Evolutionary conservation across 2,329 filamentous ascomycete genomes (phyloP).

Genomic region (Aureobasidium sp.): DNA sequence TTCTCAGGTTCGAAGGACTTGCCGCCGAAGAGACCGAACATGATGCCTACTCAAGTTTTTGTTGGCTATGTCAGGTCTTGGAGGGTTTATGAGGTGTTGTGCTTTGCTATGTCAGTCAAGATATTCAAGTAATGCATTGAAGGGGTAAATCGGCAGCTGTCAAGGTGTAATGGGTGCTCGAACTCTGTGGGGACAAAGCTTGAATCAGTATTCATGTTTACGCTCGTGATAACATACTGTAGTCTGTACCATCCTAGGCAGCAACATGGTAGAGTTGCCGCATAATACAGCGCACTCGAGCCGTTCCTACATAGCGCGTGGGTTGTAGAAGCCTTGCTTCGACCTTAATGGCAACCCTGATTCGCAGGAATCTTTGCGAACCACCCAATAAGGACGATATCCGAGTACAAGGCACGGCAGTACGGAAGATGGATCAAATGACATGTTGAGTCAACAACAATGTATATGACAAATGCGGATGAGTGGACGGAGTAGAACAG

Average conservation of each 20-base stretch:
- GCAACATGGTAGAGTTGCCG: too few relatives aligned
- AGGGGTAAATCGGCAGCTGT: neutral
- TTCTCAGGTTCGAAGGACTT: conserved; percentile 27
- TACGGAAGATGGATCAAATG: too few relatives aligned
- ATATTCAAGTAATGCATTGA: neutral
- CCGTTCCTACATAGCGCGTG: too few relatives aligned
- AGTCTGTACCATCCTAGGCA: too few relatives aligned
- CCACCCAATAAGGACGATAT: too few relatives aligned
- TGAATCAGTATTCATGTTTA: neutral
- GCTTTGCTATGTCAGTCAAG: neutral
- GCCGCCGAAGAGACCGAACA: conserved; percentile 13
- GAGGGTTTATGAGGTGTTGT: neutral
- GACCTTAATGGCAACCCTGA: too few relatives aligned
- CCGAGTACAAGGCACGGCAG: too few relatives aligned
- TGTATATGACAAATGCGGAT: neutral
- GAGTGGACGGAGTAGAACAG: neutral
- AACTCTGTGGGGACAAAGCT: neutral
- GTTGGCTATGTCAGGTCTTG: neutral
- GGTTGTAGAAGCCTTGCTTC: too few relatives aligned
- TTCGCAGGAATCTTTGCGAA: too few relatives aligned
- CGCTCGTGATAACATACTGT: neutral
- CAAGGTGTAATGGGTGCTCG: neutral
- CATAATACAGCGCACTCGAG: too few relatives aligned
- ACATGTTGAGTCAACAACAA: neutral
- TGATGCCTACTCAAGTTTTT: neutral